Evolutionary conservation across 306 rosid species (phyloP).

Genomic region (Cyamopsis tetragonoloba): DNA sequence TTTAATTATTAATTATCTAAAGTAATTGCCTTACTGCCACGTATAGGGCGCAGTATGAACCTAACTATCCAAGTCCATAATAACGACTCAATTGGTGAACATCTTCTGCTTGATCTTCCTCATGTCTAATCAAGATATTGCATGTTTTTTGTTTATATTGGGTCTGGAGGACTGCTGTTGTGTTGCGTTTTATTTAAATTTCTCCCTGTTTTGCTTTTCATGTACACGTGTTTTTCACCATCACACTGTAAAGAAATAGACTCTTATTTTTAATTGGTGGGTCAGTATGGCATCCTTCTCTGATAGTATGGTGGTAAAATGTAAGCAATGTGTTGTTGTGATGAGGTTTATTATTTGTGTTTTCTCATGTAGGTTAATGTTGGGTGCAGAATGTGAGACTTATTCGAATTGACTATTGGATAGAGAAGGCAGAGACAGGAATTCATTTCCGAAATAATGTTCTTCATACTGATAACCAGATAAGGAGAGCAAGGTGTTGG

Average conservation of each 20-base stretch:
- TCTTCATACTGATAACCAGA: constrained; percentile 84
- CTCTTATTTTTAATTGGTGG: not conserved
- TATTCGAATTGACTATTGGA: constrained; percentile 84
- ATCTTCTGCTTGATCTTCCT: not conserved
- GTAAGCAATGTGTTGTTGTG: constrained; percentile 42
- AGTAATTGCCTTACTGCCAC: not conserved
- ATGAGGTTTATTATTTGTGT: constrained; percentile 46
- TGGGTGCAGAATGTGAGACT: constrained; percentile 91
- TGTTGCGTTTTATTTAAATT: not conserved
- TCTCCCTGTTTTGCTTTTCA: not conserved
- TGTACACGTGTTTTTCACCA: not conserved
- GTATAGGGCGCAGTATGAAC: not conserved
- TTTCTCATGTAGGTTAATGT: constrained; percentile 73
- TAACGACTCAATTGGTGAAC: not conserved
- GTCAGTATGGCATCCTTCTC: not conserved
- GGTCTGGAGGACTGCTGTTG: not conserved
- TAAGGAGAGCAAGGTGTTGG: constrained; percentile 92
- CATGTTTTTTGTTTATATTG: not conserved
- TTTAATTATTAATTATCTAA: not conserved
- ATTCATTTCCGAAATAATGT: constrained; percentile 55
- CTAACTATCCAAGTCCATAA: not conserved
- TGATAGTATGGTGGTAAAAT: not conserved
- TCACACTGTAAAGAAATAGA: not conserved
- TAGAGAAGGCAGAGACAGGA: constrained; percentile 83
- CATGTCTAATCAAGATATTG: not conserved